Evolutionary conservation across 108 stramenopile genomes (phyloP), one percentile per base, ranked within the genome.

Genomic region (Cylindrotheca closterium): DNA sequence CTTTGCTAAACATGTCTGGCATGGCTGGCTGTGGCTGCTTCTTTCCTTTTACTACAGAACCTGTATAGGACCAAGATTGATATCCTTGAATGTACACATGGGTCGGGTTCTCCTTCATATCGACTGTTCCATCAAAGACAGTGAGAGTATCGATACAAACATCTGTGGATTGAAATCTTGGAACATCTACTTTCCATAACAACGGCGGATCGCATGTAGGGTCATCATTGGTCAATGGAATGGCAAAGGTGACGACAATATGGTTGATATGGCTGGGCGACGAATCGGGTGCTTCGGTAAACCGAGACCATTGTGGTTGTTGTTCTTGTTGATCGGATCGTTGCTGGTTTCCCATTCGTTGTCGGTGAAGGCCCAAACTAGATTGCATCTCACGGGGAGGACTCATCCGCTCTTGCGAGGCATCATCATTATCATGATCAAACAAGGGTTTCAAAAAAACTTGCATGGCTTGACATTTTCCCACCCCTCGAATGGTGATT

Each of bases 11-110:
- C n/a, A 87, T 30, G 51, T 82, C 62, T 0, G 88, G 88, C 85
- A 94, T 79, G 48, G 93, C 93, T 55, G 80, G 66, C 54, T 55
- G 72, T 0, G 93, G 93, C 60, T 94, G 93, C 8, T 60, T 45
- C 15, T 87, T 71, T 50, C 93, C 93, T 62, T 80, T 78, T 30
- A 70, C 72, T 22, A 94, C 73, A 45, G 79, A 77, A 49, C 93
- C 93, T 27, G 88, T 63, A 74, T 85, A 94, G 1, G 84, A 86
- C 93, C 93, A 94, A 56, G 78, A 79, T 63, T 94, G 93, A 73
- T 86, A 94, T 25, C 93, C 93, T 60, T 94, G 75, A 28, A 94
- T 74, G 63, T 89, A 94, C 17, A 87, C 79, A 63, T 91, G 84
- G 4, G 93, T 91, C 0, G 92, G 81, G 26, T 65, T 68, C 26